These are phyloP conservation scores for Hysterangium stoloniferum DNA, from an alignment of 768 basidiomycete genomes.

Conservation along the genomic window DNA sequence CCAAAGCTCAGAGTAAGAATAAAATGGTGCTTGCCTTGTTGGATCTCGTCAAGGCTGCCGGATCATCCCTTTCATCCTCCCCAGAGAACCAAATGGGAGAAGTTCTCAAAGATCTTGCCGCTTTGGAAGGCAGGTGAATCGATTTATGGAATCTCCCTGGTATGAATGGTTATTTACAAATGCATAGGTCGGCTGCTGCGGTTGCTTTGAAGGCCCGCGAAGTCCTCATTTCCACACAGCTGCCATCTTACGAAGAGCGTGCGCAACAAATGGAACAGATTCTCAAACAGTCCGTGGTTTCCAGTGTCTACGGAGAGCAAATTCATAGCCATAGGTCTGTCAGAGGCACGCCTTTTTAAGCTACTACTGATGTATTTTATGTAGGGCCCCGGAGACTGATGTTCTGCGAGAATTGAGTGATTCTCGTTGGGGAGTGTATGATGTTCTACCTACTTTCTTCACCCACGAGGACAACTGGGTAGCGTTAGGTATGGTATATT, in stretches of 20 bases:
- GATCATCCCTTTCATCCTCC: conserved; percentile 59
- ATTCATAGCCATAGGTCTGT: conserved; percentile 52
- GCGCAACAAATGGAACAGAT: conserved; percentile 90
- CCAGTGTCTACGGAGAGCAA: conserved; percentile 85
- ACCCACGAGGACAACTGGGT: conserved; percentile 78
- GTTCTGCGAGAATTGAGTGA: conserved; percentile 90
- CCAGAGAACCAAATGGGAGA: conserved; percentile 66
- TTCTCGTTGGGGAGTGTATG: conserved; percentile 93
- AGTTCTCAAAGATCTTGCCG: conserved; percentile 74
- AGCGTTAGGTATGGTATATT: conserved; percentile 54
- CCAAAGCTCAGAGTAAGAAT: conserved; percentile 89
- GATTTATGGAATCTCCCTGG: neutral
- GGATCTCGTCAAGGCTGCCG: conserved; percentile 81
- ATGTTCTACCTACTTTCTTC: conserved; percentile 96
- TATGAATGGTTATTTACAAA: conserved; percentile 6
- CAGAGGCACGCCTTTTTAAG: too few species aligned
- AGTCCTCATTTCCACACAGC: conserved; percentile 90
- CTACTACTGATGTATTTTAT: neutral
- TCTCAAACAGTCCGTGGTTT: conserved; percentile 79
- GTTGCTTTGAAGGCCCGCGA: conserved; percentile 95
- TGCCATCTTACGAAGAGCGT: conserved; percentile 96
- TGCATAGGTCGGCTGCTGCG: conserved; percentile 70
- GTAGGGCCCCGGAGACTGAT: conserved; percentile 75
- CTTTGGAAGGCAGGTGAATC: conserved; percentile 76
- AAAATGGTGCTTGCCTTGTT: conserved; percentile 81